Base-by-base conservation (phyloP, 2,329 filamentous ascomycete species). In the Ophiocordyceps australis region DNA sequence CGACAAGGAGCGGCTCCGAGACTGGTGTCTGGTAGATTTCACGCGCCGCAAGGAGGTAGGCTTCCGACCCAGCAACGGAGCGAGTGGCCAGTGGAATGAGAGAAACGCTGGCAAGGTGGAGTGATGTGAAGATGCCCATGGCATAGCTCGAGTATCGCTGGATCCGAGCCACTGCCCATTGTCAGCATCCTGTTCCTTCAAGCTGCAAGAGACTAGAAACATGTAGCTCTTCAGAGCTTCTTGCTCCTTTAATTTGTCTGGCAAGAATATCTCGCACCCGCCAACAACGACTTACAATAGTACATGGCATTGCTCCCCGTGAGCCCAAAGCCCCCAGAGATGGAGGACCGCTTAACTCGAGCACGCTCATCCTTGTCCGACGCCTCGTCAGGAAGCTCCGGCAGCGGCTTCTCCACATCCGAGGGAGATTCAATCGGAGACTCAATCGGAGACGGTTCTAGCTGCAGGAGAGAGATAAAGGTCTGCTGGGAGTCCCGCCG, bases 111-210 rank as follows among this genome's bases (percentile, higher is more conserved):
- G 73, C 62, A 33, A 89, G 58, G 54, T 92, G 83, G 30, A 89
- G 61, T 17, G 69, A 60, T 18, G 75, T 64, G 54, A 86, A 92
- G 36, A 80, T 55, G 33, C 69, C 70, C 42, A 81, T 85, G 35
- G 78, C 71, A 55, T 93, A 91, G 37, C 78, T 82, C 1, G 82
- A 89, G 59, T 92, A 93, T 47, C 72, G 76, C 49, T 95, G 89
- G 19, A 89, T 61, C 24, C 78, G 69, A 24, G 41, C 42, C 12
- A 46, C 40, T 42, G 17, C n/a, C 19, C 11, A 16, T n/a, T 11
- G 18, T 27, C 27, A 29, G 4, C 20, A 25, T 13, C 12, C 9
- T 14, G 13, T 12, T 7, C 22, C 9, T 7, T 23, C 9, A 9
- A 4, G 8, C 8, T 13, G 10, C 7, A 7, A 14, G n/a, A n/a